Percentiles rank a stretch among this genome's conserved stretches.
Evolutionary conservation across 441 rosid species (phyloP).

Genomic region (Populus hybrid): DNA sequence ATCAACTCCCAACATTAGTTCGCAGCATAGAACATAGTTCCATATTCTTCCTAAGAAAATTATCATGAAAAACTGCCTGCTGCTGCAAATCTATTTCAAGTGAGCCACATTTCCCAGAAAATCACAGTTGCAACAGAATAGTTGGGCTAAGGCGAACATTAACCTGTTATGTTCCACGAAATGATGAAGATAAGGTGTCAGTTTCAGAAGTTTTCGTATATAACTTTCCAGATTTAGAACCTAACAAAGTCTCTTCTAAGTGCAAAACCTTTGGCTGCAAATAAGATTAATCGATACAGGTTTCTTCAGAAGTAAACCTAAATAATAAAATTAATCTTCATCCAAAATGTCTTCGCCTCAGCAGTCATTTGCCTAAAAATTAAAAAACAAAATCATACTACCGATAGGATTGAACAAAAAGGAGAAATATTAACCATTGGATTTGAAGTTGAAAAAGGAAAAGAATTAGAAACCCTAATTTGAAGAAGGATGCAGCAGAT

Average conservation of each 20-base stretch:
- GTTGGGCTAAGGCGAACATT: not conserved
- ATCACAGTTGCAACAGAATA: not conserved
- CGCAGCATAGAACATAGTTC: not conserved
- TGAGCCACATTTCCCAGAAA: not conserved
- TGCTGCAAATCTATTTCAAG: not conserved
- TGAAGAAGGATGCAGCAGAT: not conserved
- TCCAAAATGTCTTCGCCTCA: not conserved
- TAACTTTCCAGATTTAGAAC: not conserved
- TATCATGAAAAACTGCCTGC: not conserved
- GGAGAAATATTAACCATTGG: not conserved
- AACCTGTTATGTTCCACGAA: not conserved
- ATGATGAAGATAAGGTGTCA: not conserved
- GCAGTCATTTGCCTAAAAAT: not conserved
- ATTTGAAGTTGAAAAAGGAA: not conserved
- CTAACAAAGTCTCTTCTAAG: not conserved
- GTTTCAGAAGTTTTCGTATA: no score
- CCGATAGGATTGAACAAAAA: not conserved
- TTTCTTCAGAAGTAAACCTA: not conserved
- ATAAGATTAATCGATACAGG: not conserved
- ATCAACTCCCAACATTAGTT: not conserved
- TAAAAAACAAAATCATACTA: not conserved
- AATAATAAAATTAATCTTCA: not conserved
- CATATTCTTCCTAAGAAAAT: not conserved
- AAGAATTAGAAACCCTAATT: not conserved
- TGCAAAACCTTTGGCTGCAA: not conserved